Base-by-base conservation (phyloP, 805 yeast genomes). In the Lipomyces spencermartinsiae region DNA sequence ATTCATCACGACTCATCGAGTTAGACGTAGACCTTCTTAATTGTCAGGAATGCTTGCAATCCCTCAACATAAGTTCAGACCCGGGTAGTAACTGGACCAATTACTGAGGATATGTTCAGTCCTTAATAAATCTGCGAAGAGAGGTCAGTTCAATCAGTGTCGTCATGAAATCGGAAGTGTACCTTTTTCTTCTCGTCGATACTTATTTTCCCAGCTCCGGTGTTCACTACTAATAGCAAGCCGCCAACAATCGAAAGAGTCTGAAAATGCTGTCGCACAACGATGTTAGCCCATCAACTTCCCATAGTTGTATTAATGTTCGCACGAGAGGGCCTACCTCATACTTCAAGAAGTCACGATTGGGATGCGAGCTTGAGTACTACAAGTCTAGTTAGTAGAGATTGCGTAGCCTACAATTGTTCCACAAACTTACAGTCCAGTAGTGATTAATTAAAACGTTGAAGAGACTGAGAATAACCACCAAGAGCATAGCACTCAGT, bases 191-290 rank as follows among this genome's bases (percentile, higher is more conserved):
- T 94, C 79, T 93, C 98, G 77, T 94, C 99, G 67, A 94, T 82
- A 34, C 97, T 91, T 72, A 94, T 84, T 74, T 91, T 93, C 61
- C 99, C 99, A 37, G 98, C 98, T 70, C 99, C 99, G 2, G 97
- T 92, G 80, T 91, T 92, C 68, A 92, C 97, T 69, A 95, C 91
- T 73, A 95, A 82, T 70, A 94, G 81, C 71, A 94, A 85, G 1
- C 98, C 99, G 66, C 99, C 99, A 61, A 94, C 93, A 77, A 94
- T 94, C 66, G 97, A 90, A 77, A 94, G 83, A 53, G 97, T 92
- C 82, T 95, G 99, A 85, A 90, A 94, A 79, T 91, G 91, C 80
- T 71, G 39, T n/a, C 4, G 58, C 51, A 19, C 16, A n/a, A 19
- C 43, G 55, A n/a, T n/a, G 22, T 53, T 29, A 34, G 8, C 35